phyloP scores from a whole-genome alignment of 139 green algal genomes.

The Closterium sp. region DNA sequence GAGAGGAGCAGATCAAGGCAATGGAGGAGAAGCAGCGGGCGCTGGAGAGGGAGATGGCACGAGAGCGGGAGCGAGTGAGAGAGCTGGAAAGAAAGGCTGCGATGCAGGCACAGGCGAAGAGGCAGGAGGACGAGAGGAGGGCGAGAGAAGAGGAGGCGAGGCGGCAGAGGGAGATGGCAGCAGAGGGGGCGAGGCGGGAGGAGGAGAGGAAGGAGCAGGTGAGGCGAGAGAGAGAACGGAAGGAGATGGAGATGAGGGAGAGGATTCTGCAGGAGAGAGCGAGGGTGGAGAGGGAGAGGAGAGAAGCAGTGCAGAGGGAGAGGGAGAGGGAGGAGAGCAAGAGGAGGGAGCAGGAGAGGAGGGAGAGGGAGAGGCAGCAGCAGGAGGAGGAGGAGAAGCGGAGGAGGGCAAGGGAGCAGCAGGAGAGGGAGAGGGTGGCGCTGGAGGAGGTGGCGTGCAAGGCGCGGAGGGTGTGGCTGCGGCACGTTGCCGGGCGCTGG shows the following conservation, averaged over 20 bases:
- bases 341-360: background rate
- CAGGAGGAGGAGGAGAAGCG: background rate
- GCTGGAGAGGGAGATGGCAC: background rate
- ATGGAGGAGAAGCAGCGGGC: conserved; percentile 5
- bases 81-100: background rate
- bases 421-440: background rate
- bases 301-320: background rate
- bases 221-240: background rate
- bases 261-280: background rate
- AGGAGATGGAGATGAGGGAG: background rate
- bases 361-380: background rate
- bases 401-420: background rate
- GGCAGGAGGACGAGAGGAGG: background rate
- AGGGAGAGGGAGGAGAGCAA: background rate
- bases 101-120: background rate
- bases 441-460: background rate
- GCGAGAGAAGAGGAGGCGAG: background rate
- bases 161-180: background rate
- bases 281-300: background rate
- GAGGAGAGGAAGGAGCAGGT: background rate
- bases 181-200: background rate
- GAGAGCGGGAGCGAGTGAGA: background rate
- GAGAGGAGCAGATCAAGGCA: background rate
- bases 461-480: background rate
- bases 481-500: background rate